Evolutionary conservation across 768 basidiomycete genomes (phyloP).

Genomic region (Trametopsis cervina): DNA sequence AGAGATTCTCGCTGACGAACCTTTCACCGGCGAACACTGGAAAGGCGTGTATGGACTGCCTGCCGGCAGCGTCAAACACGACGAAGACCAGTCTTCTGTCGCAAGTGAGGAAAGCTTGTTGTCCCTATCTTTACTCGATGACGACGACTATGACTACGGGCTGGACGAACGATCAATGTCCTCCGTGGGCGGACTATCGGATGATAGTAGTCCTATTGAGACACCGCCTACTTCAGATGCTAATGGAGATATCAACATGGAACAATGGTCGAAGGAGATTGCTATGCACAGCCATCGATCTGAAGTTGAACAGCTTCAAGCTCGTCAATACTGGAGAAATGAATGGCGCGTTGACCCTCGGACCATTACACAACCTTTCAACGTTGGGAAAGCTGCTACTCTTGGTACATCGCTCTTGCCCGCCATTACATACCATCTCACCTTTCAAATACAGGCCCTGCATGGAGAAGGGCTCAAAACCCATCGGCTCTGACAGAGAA

Average conservation of each 20-base stretch:
- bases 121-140: slow-evolving; percentile 55
- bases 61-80: slow-evolving; percentile 31
- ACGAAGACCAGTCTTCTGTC: slow-evolving; percentile 33
- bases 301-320: slow-evolving; percentile 54
- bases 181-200: slow-evolving; percentile 13
- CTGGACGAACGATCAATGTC: slow-evolving; percentile 13
- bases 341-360: slow-evolving; percentile 49
- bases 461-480: slow-evolving; percentile 17
- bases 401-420: slow-evolving; percentile 38
- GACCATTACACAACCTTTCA: slow-evolving; percentile 37
- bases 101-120: slow-evolving; percentile 39
- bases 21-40: slow-evolving; percentile 85
- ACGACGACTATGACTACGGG: slow-evolving; percentile 13
- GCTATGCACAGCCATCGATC: slow-evolving; percentile 35
- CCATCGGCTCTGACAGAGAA: too few species aligned
- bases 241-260: not conserved
- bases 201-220: not conserved
- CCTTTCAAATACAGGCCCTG: slow-evolving; percentile 32
- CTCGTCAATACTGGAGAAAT: slow-evolving; percentile 67
- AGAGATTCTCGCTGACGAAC: slow-evolving; percentile 75
- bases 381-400: slow-evolving; percentile 67
- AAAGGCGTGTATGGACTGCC: slow-evolving; percentile 59
- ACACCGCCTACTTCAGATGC: not conserved
- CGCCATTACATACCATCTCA: not conserved
- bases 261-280: not conserved